Evolutionary conservation across 768 basidiomycete genomes (phyloP).

Genomic region (Naematelia encephala): DNA sequence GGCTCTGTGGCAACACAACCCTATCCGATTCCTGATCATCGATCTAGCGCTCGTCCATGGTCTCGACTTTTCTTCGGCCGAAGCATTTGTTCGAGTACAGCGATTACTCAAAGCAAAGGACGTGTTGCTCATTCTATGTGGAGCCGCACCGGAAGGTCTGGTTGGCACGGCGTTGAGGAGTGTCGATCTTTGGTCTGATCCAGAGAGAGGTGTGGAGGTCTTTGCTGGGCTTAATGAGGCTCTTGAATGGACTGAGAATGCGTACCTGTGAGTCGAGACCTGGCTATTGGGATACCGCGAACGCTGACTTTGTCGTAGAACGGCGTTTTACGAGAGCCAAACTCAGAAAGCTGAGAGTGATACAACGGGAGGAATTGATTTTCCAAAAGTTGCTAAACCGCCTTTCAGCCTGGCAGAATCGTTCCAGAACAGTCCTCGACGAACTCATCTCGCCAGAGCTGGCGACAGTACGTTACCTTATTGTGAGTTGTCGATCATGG

Average conservation of each 20-base stretch:
- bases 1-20: slow-evolving; percentile 66
- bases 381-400: slow-evolving; percentile 46
- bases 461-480: slow-evolving; percentile 60
- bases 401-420: slow-evolving; percentile 56
- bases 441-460: slow-evolving; percentile 65
- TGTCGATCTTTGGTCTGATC: slow-evolving; percentile 68
- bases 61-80: slow-evolving; percentile 90
- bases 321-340: slow-evolving; percentile 46
- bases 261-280: slow-evolving; percentile 66
- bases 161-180: slow-evolving; percentile 71
- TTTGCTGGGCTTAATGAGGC: slow-evolving; percentile 82
- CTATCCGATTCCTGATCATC: slow-evolving; percentile 83
- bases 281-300: too few species aligned
- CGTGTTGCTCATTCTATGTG: slow-evolving; percentile 88
- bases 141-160: slow-evolving; percentile 59
- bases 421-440: slow-evolving; percentile 63
- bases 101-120: slow-evolving; percentile 68
- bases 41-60: slow-evolving; percentile 82
- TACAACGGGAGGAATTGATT: slow-evolving; percentile 30
- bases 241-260: slow-evolving; percentile 96
- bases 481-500: too few species aligned
- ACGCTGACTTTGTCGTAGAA: slow-evolving; percentile 19
- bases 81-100: slow-evolving; percentile 89
- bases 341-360: slow-evolving; percentile 21
- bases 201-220: slow-evolving; percentile 69